Evolutionary conservation across 345 rosid species (phyloP).

Genomic region (Populus alba): DNA sequence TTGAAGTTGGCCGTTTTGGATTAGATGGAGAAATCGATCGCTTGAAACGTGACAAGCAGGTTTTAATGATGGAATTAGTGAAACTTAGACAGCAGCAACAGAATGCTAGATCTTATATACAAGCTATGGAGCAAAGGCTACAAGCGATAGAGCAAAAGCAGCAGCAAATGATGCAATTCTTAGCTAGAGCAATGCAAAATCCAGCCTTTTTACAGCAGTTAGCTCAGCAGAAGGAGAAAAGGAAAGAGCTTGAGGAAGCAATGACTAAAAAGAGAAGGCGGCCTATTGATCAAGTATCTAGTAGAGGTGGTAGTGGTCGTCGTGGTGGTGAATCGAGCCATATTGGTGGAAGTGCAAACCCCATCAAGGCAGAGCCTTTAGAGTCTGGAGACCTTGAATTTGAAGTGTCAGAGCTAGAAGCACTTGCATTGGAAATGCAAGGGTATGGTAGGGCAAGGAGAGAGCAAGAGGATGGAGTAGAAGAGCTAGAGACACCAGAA

Average conservation of each 20-base stretch:
- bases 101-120: conserved; percentile 52
- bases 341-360: neutral
- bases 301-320: neutral
- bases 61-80: conserved; percentile 54
- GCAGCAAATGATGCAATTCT: conserved; percentile 82
- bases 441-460: conserved; percentile 44
- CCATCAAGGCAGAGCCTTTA: conserved; percentile 47
- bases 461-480: conserved; percentile 25
- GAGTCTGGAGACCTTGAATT: conserved; percentile 37
- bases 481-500: conserved; percentile 24
- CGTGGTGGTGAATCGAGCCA: conserved; percentile 17
- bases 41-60: conserved; percentile 60
- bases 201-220: conserved; percentile 62
- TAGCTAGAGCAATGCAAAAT: conserved; percentile 64
- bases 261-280: conserved; percentile 45
- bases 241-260: conserved; percentile 57
- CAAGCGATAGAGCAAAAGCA: conserved; percentile 72
- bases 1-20: conserved; percentile 57
- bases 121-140: conserved; percentile 63
- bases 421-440: conserved; percentile 83
- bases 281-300: conserved; percentile 32
- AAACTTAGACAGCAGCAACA: conserved; percentile 72
- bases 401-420: conserved; percentile 75
- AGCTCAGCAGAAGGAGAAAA: conserved; percentile 41
- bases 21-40: conserved; percentile 41